These are phyloP conservation scores for Trichophyton rubrum DNA, from an alignment of 2,329 filamentous ascomycete genomes.

Conservation along the genomic window DNA sequence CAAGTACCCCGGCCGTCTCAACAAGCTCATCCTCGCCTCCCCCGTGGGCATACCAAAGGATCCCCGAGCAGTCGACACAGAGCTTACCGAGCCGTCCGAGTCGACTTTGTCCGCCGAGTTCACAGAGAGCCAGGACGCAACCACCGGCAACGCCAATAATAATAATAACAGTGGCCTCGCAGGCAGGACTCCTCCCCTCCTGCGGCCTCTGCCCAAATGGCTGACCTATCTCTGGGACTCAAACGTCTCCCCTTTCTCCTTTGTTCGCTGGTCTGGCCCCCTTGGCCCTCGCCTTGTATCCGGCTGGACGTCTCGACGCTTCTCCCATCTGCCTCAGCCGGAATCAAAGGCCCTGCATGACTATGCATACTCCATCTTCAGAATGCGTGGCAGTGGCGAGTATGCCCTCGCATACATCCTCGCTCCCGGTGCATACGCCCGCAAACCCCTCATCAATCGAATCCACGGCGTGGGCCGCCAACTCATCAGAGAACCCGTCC, in stretches of 20 bases:
- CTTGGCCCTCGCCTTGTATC: conserved; percentile 85
- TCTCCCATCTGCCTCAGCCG: conserved; percentile 68
- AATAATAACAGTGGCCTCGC: conserved; percentile 18
- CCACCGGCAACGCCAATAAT: conserved; percentile 11
- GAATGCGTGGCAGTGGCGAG: conserved; percentile 81
- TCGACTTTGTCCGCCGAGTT: conserved; percentile 69
- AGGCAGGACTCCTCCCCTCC: conserved; percentile 34
- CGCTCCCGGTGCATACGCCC: conserved; percentile 83
- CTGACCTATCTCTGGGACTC: conserved; percentile 90
- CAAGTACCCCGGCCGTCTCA: conserved; percentile 87
- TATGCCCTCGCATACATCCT: conserved; percentile 88
- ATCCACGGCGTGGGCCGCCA: conserved; percentile 83
- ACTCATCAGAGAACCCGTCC: conserved; percentile 23
- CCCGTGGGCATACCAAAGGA: conserved; percentile 93
- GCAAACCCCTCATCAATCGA: conserved; percentile 71
- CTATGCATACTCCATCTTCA: conserved; percentile 90
- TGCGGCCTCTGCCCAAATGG: conserved; percentile 65
- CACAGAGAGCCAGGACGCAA: conserved; percentile 53
- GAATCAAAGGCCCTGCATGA: conserved; percentile 80
- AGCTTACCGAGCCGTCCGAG: conserved; percentile 62
- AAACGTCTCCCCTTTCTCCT: conserved; percentile 86
- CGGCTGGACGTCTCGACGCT: conserved; percentile 85
- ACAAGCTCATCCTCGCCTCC: conserved; percentile 91
- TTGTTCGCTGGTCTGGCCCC: conserved; percentile 78
- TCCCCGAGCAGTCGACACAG: conserved; percentile 71